Percentiles rank a stretch among this genome's conserved stretches.
phyloP scores from a whole-genome alignment of 352 stramenopile species.

The Plasmopara muralis region DNA sequence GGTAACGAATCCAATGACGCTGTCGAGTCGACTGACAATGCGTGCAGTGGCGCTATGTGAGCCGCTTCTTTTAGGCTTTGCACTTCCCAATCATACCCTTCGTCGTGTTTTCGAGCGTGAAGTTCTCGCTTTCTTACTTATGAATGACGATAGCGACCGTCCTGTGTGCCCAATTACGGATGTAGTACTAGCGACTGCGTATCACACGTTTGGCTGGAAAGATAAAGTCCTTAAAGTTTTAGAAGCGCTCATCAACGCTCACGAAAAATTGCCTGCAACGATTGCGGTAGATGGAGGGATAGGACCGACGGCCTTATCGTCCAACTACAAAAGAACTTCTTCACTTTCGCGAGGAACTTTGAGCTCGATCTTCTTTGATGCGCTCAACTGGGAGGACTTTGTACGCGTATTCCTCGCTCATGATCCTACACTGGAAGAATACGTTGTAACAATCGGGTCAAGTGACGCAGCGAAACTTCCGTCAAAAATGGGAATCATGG shows the following conservation, averaged over 20 bases:
- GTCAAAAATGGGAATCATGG: slow-evolving; percentile 36
- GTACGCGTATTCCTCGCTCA: slow-evolving; percentile 39
- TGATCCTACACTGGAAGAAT: slow-evolving; percentile 63
- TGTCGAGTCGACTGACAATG: slow-evolving; percentile 33
- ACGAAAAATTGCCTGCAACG: slow-evolving; percentile 10
- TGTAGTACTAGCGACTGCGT: slow-evolving; percentile 32
- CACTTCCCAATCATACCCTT: slow-evolving; percentile 25
- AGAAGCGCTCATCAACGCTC: slow-evolving; percentile 24
- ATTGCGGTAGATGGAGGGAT: slow-evolving; percentile 8
- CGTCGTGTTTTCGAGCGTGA: slow-evolving; percentile 59
- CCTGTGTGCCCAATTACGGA: slow-evolving; percentile 44
- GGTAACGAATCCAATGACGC: slow-evolving; percentile 28
- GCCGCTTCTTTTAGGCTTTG: slow-evolving; percentile 44
- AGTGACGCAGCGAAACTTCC: slow-evolving; percentile 47
- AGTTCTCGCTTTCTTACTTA: slow-evolving; percentile 42
- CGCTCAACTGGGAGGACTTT: slow-evolving; percentile 50
- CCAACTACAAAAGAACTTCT: slow-evolving; percentile 37
- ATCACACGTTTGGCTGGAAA: slow-evolving; percentile 54
- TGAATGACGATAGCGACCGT: slow-evolving; percentile 31
- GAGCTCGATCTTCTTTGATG: slow-evolving; percentile 44
- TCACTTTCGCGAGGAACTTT: slow-evolving; percentile 35
- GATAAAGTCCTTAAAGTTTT: slow-evolving; percentile 44
- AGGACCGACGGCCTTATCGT: slow-evolving; percentile 11
- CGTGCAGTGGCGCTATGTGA: slow-evolving; percentile 47
- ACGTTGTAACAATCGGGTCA: slow-evolving; percentile 46